A percentile compares a stretch with the other conserved stretches of the same genome.
These are phyloP conservation scores for Xylariaceae sp. DNA, from an alignment of 2,329 filamentous ascomycete species.

Conservation along the genomic window DNA sequence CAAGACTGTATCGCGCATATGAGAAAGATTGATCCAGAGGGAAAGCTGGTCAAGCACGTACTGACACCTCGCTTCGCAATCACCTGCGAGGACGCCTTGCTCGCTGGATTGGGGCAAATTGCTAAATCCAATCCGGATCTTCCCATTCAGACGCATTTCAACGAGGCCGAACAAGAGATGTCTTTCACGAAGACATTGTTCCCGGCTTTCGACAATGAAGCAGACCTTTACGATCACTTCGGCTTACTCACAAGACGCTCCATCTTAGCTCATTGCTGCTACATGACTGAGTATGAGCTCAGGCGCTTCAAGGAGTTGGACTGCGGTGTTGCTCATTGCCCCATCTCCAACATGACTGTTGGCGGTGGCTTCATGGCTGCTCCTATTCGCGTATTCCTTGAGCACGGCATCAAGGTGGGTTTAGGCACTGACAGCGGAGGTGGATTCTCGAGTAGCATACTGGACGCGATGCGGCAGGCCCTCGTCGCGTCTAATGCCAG, in stretches of 20 bases:
- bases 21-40: conserved; percentile 39
- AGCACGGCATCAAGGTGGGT: conserved; percentile 57
- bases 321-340: conserved; percentile 61
- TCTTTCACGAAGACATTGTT: conserved; percentile 50
- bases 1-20: conserved; percentile 45
- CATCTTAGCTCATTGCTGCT: conserved; percentile 63
- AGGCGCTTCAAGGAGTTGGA: conserved; percentile 39
- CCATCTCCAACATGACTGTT: conserved; percentile 58
- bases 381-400: conserved; percentile 52
- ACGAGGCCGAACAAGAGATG: conserved; percentile 59
- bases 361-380: conserved; percentile 59
- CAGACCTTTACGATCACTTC: conserved; percentile 53
- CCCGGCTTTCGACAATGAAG: conserved; percentile 51
- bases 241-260: conserved; percentile 49
- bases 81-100: conserved; percentile 50
- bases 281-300: conserved; percentile 54
- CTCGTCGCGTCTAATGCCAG: conserved; percentile 49
- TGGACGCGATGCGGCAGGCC: conserved; percentile 54
- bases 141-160: conserved; percentile 62
- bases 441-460: conserved; percentile 55
- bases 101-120: conserved; percentile 51
- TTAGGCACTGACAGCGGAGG: conserved; percentile 61
- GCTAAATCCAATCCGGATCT: conserved; percentile 43
- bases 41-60: conserved; percentile 43
- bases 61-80: conserved; percentile 58